Conservation (phyloP, 2,329 filamentous ascomycete genomes). For the Aspergillaceae sp. region DNA sequence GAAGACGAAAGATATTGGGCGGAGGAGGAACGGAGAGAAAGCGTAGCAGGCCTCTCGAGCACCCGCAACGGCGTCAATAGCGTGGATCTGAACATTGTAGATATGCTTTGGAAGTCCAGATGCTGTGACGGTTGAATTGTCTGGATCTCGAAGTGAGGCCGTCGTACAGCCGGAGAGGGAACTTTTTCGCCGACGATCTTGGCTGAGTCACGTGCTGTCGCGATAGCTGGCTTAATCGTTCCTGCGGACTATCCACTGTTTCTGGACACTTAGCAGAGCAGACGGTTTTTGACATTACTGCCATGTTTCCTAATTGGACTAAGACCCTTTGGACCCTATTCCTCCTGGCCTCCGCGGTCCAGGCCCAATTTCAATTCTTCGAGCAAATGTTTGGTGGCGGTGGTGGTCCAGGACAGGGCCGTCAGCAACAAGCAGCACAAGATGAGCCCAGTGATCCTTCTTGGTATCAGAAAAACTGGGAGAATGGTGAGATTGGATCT, state of each 20-base stretch:
- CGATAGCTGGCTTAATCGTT: conserved; percentile 25
- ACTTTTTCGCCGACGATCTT: conserved; percentile 10
- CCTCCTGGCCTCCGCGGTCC: conserved; percentile 49
- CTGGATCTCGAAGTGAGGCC: not conserved
- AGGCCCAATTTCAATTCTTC: conserved; percentile 92
- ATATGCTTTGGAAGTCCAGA: not conserved
- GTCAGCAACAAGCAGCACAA: conserved; percentile 51
- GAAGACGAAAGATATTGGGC: conserved; percentile 4
- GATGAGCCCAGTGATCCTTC: conserved; percentile 77
- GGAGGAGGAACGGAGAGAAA: conserved; percentile 21
- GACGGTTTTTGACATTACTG: not conserved
- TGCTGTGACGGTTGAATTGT: not conserved
- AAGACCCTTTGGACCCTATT: conserved; percentile 40
- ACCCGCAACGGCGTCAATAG: conserved; percentile 31
- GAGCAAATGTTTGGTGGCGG: conserved; percentile 84
- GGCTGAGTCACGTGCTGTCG: conserved; percentile 18
- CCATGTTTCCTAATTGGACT: conserved; percentile 21
- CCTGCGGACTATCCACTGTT: not conserved
- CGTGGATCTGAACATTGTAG: conserved; percentile 36
- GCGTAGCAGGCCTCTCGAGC: conserved; percentile 29
- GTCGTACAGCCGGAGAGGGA: conserved; percentile 1
- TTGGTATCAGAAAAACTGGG: conserved; percentile 67
- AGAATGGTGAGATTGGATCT: conserved; percentile 16
- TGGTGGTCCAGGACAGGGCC: conserved; percentile 34
- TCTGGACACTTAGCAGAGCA: not conserved